phyloP scores from a whole-genome alignment of 345 rosid species.

The Pistacia integerrima region DNA sequence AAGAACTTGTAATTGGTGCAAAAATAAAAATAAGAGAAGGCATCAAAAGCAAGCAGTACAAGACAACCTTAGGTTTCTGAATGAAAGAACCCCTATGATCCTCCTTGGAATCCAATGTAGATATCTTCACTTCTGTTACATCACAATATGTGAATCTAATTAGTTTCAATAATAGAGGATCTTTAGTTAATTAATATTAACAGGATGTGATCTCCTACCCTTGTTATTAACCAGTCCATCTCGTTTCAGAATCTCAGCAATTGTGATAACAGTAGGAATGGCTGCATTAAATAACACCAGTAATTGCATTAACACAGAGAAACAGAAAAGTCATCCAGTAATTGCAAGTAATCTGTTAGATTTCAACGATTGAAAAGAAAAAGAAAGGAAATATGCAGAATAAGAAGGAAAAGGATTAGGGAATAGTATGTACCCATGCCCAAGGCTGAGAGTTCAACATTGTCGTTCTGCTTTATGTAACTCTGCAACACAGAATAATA shows the following conservation, averaged over 20 bases:
- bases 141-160: background rate
- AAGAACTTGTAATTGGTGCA: background rate
- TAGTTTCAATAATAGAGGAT: background rate
- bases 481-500: slow-evolving; percentile 24
- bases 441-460: slow-evolving; percentile 38
- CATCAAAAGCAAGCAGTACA: background rate
- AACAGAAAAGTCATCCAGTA: background rate
- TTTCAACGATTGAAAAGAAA: background rate
- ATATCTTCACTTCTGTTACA: slow-evolving; percentile 15
- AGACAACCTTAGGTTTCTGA: slow-evolving; percentile 31
- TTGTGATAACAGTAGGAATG: slow-evolving; percentile 32
- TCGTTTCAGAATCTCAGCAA: slow-evolving; percentile 31
- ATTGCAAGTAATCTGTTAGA: background rate
- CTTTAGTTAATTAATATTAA: too few species aligned
- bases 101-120: slow-evolving; percentile 17
- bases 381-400: background rate
- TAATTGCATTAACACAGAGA: background rate
- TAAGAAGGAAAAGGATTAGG: background rate
- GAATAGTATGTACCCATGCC: slow-evolving; percentile 42
- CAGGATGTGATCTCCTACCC: slow-evolving; percentile 14
- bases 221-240: slow-evolving; percentile 28
- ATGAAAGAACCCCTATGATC: slow-evolving; percentile 16
- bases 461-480: slow-evolving; percentile 33
- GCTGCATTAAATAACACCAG: slow-evolving; percentile 15
- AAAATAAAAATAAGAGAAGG: background rate